phyloP scores from a whole-genome alignment of 371 early-diverging fungal species.

The Lichtheimia ornata region DNA sequence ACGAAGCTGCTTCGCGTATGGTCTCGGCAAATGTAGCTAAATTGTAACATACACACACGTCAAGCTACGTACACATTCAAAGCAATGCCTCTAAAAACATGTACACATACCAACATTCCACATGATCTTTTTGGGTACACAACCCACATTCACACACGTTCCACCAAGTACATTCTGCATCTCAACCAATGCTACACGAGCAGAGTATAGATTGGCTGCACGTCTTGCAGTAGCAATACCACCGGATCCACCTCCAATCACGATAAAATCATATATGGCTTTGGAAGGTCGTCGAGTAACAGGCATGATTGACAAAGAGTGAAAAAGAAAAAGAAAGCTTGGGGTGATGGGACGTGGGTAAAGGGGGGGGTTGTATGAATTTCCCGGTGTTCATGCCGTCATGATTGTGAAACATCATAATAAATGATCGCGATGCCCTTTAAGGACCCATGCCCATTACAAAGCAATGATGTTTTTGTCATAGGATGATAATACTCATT shows the following conservation, averaged over 20 bases:
- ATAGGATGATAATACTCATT: no score
- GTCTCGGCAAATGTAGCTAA: conserved; percentile 84
- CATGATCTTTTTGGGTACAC: conserved; percentile 99
- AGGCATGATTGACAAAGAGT: no score
- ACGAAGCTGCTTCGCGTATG: conserved; percentile 84
- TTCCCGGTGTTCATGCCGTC: no score
- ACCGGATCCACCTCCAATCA: conserved; percentile 89
- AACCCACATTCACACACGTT: conserved; percentile 96
- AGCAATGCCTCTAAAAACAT: not conserved
- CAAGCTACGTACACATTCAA: not conserved
- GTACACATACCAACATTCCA: conserved; percentile 84
- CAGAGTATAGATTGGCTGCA: conserved; percentile 83
- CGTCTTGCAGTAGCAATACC: conserved; percentile 92
- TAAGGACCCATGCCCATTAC: no score
- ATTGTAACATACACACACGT: not conserved
- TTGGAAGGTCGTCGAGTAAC: no score
- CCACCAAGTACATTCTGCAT: conserved; percentile 82
- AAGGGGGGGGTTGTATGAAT: no score
- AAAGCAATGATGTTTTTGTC: no score
- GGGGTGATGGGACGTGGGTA: no score
- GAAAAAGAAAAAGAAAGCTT: no score
- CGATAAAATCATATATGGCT: conserved; percentile 80
- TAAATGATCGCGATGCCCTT: no score
- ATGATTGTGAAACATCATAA: no score
- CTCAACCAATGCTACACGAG: conserved; percentile 90